Percentiles rank a stretch among this genome's conserved stretches.
These are phyloP conservation scores for Przewalskia tangutica DNA, from an alignment of 257 asterid species.

Conservation along the genomic window DNA sequence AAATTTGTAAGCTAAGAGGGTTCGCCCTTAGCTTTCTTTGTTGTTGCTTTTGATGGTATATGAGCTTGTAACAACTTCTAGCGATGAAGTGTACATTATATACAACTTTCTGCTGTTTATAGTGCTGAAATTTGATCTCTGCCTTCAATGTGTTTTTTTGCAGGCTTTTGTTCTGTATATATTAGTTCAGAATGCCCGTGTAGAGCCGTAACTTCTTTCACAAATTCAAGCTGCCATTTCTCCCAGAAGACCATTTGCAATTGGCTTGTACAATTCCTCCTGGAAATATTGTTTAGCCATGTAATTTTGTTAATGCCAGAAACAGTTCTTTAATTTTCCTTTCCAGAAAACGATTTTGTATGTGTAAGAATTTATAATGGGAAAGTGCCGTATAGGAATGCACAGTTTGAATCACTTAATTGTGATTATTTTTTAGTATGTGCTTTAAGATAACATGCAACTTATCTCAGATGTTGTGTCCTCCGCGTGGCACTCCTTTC, in stretches of 20 bases:
- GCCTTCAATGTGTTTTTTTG: background rate
- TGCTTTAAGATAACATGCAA: background rate
- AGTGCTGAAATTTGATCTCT: background rate
- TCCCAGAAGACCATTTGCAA: constrained; percentile 1
- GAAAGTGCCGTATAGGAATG: background rate
- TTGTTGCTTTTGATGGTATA: background rate
- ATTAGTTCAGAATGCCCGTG: background rate
- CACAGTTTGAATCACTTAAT: background rate
- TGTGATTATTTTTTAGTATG: background rate
- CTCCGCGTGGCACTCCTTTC: no score
- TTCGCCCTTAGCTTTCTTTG: background rate
- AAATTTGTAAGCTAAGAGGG: background rate
- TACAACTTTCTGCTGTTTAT: background rate
- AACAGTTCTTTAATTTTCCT: background rate
- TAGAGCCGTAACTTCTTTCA: background rate
- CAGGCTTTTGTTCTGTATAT: constrained; percentile 4
- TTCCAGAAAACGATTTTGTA: background rate
- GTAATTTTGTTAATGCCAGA: constrained; percentile 3
- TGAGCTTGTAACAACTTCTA: background rate
- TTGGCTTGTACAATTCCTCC: background rate
- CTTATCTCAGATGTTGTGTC: background rate
- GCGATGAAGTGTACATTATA: background rate
- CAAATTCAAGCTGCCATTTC: background rate
- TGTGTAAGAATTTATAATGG: background rate
- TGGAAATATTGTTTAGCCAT: background rate